These are phyloP conservation scores for Klebsormidium nitens DNA, from an alignment of 139 green algal species.

Conservation along the genomic window DNA sequence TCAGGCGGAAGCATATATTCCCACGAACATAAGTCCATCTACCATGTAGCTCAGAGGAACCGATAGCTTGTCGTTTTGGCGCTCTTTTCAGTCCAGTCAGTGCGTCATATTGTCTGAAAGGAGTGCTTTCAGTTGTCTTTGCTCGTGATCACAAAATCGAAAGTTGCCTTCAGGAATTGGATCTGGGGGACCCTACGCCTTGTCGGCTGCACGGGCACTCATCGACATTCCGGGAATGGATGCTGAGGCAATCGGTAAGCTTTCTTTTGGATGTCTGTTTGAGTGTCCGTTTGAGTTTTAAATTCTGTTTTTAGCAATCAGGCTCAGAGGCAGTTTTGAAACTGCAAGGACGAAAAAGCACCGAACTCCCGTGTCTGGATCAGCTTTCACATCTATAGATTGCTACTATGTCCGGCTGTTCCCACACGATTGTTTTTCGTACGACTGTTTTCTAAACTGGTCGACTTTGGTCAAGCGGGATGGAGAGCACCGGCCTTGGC, in stretches of 20 bases:
- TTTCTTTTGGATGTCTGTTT: background rate
- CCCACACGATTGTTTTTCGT: background rate
- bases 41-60: background rate
- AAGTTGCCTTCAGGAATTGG: conserved; percentile 60
- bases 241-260: conserved; percentile 49
- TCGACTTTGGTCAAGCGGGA: no score
- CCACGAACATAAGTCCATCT: background rate
- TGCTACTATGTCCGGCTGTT: background rate
- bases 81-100: background rate
- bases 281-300: background rate
- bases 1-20: background rate
- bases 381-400: background rate
- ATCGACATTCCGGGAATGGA: conserved; percentile 63
- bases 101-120: no score
- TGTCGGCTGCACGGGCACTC: conserved; percentile 70
- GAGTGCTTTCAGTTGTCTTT: no score
- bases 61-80: background rate
- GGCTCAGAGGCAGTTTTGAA: background rate
- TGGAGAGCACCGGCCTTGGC: no score
- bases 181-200: conserved; percentile 64
- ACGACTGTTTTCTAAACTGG: background rate
- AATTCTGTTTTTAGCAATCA: background rate
- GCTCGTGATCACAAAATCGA: no score
- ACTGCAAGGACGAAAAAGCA: no score
- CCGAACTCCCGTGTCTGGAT: conserved; percentile 1